Percentiles rank a stretch among this genome's conserved stretches.
Conservation (phyloP, 768 basidiomycete species). For the Lactifluus piperatus region DNA sequence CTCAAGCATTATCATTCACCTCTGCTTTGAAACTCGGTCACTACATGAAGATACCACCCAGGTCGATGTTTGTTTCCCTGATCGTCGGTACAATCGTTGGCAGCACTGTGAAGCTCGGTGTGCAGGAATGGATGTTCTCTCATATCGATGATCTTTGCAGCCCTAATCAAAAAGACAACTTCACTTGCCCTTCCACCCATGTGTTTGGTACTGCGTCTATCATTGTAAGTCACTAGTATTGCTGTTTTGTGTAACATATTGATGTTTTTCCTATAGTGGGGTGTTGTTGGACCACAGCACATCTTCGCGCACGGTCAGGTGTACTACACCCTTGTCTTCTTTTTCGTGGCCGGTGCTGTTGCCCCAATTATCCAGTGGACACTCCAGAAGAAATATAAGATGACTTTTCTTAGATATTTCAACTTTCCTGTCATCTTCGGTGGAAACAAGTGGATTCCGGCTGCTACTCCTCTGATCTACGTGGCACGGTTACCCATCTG, state of each 20-base stretch:
- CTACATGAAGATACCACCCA: neutral
- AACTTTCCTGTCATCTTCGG: conserved; percentile 42
- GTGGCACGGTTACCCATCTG: conserved; percentile 31
- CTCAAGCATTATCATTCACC: neutral
- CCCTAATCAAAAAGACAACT: conserved; percentile 33
- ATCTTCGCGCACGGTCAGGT: neutral
- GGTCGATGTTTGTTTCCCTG: too few relatives aligned
- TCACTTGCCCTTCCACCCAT: conserved; percentile 21
- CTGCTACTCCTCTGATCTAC: conserved; percentile 31
- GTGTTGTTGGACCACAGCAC: neutral
- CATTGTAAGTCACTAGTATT: neutral
- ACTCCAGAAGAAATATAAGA: conserved; percentile 23
- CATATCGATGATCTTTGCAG: conserved; percentile 34
- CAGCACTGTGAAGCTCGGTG: conserved; percentile 31
- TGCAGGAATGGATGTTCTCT: conserved; percentile 37
- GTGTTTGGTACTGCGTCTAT: conserved; percentile 39
- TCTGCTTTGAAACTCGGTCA: neutral
- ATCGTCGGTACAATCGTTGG: too few relatives aligned
- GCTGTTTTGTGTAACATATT: neutral
- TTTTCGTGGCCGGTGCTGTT: conserved; percentile 58
- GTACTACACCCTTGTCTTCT: conserved; percentile 45
- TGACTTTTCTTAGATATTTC: conserved; percentile 44
- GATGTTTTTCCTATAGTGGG: neutral
- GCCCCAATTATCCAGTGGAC: conserved; percentile 50
- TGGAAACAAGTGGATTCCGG: too few relatives aligned